Conservation (phyloP, 805 yeast genomes). For the Yarrowia sp. region DNA sequence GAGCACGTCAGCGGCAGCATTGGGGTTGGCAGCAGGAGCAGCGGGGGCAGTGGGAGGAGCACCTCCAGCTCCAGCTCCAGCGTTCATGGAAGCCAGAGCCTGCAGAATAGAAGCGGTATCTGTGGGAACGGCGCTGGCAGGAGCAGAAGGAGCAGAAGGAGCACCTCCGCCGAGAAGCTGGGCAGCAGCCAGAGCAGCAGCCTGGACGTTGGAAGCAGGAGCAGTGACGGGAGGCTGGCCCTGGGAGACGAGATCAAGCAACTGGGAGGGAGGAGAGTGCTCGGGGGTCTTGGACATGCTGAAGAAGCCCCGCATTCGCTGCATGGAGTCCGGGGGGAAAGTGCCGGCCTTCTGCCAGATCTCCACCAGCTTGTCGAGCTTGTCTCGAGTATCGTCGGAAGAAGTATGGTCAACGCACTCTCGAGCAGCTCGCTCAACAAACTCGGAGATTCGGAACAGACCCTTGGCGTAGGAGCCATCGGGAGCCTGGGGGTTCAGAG, state of each 20-base stretch:
- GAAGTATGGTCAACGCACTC: constrained; percentile 54
- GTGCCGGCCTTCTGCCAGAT: constrained; percentile 91
- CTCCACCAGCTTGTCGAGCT: constrained; percentile 82
- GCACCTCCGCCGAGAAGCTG: constrained; percentile 44
- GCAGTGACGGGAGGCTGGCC: constrained; percentile 42
- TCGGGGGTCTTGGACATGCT: constrained; percentile 70
- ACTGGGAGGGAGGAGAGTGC: constrained; percentile 61
- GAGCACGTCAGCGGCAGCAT: constrained; percentile 31
- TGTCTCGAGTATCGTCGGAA: constrained; percentile 54
- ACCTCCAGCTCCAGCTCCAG: constrained; percentile 52
- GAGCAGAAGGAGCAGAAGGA: constrained; percentile 42
- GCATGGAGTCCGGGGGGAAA: constrained; percentile 65
- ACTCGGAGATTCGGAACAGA: constrained; percentile 65
- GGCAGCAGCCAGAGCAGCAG: constrained; percentile 42
- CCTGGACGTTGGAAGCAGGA: constrained; percentile 38
- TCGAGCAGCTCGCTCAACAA: constrained; percentile 68
- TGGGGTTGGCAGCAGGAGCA: constrained; percentile 38
- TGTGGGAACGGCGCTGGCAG: constrained; percentile 48
- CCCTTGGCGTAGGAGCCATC: constrained; percentile 81
- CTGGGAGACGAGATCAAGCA: constrained; percentile 44
- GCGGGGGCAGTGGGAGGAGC: constrained; percentile 44
- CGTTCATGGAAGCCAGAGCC: constrained; percentile 69
- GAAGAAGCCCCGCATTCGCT: constrained; percentile 57
- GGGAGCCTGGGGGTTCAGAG: constrained; percentile 58
- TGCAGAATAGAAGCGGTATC: constrained; percentile 71